These are phyloP conservation scores for Aquilaria agallochum DNA, from an alignment of 441 rosid genomes.

Conservation along the genomic window DNA sequence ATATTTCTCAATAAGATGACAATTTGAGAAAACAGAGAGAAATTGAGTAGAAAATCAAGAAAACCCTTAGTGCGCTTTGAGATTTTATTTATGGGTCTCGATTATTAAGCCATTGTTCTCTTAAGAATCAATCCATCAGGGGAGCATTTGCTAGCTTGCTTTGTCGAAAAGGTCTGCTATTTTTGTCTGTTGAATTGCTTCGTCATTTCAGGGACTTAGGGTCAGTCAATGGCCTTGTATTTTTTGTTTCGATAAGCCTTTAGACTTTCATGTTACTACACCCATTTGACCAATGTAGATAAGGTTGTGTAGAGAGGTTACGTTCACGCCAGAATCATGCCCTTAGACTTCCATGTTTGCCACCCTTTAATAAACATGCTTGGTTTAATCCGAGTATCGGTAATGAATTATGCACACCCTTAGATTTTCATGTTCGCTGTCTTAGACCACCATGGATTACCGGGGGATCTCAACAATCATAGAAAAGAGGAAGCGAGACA, in stretches of 20 bases:
- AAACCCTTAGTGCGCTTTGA: conserved; percentile 51
- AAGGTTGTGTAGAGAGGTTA: too few species aligned
- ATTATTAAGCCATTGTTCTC: conserved; percentile 38
- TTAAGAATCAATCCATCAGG: conserved; percentile 50
- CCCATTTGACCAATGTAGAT: not conserved
- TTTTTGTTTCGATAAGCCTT: too few species aligned
- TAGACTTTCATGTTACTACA: too few species aligned
- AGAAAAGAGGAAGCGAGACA: too few species aligned
- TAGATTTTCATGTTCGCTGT: too few species aligned
- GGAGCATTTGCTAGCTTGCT: conserved; percentile 44
- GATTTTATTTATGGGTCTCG: conserved; percentile 75
- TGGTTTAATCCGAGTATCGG: conserved; percentile 21
- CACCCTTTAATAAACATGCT: conserved; percentile 27
- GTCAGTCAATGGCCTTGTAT: not conserved
- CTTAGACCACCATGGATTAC: too few species aligned
- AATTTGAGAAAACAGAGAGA: not conserved
- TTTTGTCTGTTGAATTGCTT: conserved; percentile 65
- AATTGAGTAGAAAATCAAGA: conserved; percentile 45
- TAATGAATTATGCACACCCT: not conserved
- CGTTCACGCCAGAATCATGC: too few species aligned
- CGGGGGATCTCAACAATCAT: too few species aligned
- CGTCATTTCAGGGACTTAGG: conserved; percentile 58
- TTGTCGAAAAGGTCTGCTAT: conserved; percentile 62
- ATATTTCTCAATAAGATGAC: not conserved
- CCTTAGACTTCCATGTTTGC: conserved; percentile 14